Evolutionary conservation across 164 flowering plant genomes (phyloP).

Genomic region (Piper longum): DNA sequence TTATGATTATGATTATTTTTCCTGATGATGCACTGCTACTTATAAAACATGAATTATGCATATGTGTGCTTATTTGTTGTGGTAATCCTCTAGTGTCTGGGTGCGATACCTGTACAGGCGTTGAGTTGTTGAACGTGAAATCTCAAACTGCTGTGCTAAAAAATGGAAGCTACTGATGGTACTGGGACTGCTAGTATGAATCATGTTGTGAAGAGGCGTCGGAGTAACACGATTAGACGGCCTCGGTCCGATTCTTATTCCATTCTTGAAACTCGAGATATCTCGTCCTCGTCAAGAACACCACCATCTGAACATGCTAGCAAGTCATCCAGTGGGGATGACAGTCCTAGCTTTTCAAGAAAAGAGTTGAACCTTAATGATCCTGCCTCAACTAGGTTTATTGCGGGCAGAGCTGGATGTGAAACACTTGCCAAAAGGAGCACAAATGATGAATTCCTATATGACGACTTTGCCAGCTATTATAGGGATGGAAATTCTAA

Average conservation of each 20-base stretch:
- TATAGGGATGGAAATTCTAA: conserved; percentile 6
- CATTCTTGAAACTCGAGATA: conserved; percentile 19
- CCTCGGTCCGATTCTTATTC: conserved; percentile 47
- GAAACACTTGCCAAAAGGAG: conserved; percentile 16
- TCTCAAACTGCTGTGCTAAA: too few relatives aligned
- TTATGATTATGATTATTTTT: too few relatives aligned
- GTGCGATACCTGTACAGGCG: too few relatives aligned
- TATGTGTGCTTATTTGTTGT: too few relatives aligned
- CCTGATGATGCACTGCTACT: too few relatives aligned
- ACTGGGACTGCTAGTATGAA: conserved; percentile 21
- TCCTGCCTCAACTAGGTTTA: conserved; percentile 18
- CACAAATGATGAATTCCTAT: conserved; percentile 16
- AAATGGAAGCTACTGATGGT: conserved; percentile 43
- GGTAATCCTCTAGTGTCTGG: too few relatives aligned
- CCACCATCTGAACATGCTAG: conserved; percentile 40
- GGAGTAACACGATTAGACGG: conserved; percentile 47
- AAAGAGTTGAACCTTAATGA: conserved; percentile 45
- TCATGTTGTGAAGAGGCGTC: conserved; percentile 33
- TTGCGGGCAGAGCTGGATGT: conserved; percentile 17
- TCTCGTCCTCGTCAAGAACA: conserved; percentile 31
- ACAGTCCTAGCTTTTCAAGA: conserved; percentile 20
- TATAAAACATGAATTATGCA: too few relatives aligned
- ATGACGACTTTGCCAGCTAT: conserved; percentile 17
- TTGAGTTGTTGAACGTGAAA: not conserved
- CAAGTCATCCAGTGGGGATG: conserved; percentile 52